These are phyloP conservation scores for Vitis hybrid DNA, from an alignment of 177 flowering plant genomes.

Conservation along the genomic window DNA sequence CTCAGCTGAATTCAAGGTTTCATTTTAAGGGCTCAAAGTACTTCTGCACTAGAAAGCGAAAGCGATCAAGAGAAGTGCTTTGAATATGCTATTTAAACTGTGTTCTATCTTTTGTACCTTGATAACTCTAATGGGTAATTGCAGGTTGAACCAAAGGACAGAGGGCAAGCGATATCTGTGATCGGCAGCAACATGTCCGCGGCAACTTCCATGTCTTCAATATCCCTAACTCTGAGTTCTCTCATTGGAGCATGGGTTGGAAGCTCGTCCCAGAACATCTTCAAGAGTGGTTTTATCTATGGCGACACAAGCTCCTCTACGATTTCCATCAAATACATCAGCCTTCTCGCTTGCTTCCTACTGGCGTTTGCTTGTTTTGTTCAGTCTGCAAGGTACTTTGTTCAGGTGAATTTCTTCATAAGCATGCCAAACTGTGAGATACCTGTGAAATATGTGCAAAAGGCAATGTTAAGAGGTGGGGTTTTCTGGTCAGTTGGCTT, in stretches of 20 bases:
- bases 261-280: conserved; percentile 34
- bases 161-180: conserved; percentile 41
- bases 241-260: conserved; percentile 64
- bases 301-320: conserved; percentile 50
- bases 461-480: conserved; percentile 49
- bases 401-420: conserved; percentile 59
- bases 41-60: too few species aligned
- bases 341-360: conserved; percentile 49
- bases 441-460: conserved; percentile 39
- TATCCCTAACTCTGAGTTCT: conserved; percentile 47
- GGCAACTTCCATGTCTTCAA: conserved; percentile 44
- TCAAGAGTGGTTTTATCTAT: conserved; percentile 36
- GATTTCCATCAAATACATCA: conserved; percentile 50
- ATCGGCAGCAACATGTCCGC: conserved; percentile 44
- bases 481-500: conserved; percentile 57
- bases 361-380: conserved; percentile 60
- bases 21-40: too few species aligned
- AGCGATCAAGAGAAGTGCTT: too few species aligned
- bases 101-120: not conserved
- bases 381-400: conserved; percentile 47
- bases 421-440: conserved; percentile 55
- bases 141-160: conserved; percentile 42
- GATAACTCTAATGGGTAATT: not conserved
- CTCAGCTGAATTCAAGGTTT: not conserved
- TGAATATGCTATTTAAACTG: too few species aligned